Conservation (phyloP, 2,329 filamentous ascomycete species). For the Botrytis porri region DNA sequence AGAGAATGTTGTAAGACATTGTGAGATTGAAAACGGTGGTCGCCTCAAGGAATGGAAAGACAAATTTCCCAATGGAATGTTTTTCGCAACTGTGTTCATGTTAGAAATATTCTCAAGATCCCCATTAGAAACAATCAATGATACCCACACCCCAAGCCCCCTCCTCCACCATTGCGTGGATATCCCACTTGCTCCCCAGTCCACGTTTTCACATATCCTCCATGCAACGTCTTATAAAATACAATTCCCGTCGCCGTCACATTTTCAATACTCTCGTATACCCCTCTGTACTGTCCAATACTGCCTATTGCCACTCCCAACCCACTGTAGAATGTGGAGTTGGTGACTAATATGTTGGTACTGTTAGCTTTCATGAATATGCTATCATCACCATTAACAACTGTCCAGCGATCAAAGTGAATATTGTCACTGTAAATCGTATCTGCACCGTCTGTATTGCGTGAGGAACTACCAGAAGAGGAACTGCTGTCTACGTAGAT, state of each 20-base stretch:
- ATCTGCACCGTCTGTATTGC: slow-evolving; percentile 49
- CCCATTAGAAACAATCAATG: too few species aligned
- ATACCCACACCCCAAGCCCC: slow-evolving; percentile 45
- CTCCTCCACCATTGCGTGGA: slow-evolving; percentile 57
- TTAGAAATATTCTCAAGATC: not conserved
- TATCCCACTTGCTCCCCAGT: slow-evolving; percentile 49
- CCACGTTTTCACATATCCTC: slow-evolving; percentile 56
- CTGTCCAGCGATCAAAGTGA: slow-evolving; percentile 48
- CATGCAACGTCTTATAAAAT: slow-evolving; percentile 18
- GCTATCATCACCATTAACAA: slow-evolving; percentile 52
- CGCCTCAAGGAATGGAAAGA: slow-evolving; percentile 7
- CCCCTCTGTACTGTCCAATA: slow-evolving; percentile 50
- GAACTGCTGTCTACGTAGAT: slow-evolving; percentile 52
- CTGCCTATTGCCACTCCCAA: slow-evolving; percentile 55
- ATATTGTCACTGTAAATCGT: slow-evolving; percentile 53
- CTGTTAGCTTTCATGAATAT: slow-evolving; percentile 55
- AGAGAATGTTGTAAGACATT: slow-evolving; percentile 43
- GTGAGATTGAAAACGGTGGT: slow-evolving; percentile 38
- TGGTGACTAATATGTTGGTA: slow-evolving; percentile 52
- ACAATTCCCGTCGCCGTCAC: not conserved
- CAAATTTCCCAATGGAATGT: slow-evolving; percentile 15
- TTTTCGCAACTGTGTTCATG: slow-evolving; percentile 16
- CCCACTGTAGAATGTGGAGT: slow-evolving; percentile 49
- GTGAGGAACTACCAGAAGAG: slow-evolving; percentile 30
- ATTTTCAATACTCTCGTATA: slow-evolving; percentile 13